Evolutionary conservation across 768 basidiomycete genomes (phyloP), one percentile per base, ranked within the genome.

Genomic region (Trametopsis cervina): DNA sequence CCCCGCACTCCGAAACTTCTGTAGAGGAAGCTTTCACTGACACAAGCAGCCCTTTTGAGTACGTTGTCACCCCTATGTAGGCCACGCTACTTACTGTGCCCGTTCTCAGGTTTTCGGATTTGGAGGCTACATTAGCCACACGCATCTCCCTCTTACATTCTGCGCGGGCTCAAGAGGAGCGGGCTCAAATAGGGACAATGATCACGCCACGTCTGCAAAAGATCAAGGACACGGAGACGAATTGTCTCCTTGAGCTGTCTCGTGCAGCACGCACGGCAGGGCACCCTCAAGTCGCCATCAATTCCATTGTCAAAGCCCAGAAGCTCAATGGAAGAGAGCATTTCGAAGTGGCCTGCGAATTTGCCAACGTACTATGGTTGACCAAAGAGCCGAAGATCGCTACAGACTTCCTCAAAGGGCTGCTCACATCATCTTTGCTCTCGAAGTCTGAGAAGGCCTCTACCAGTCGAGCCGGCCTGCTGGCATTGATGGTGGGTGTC

Each of bases 281-380:
- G 44, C 78, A 89, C 42, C 64, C 77, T 13, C 93, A 96, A 58
- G 77, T 92, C 27, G 89, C 95, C 0, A 66, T 96, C 22, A 98
- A 95, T 58, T 82, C 93, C 4, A 72, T 94, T 29, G 72, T 89
- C 24, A 77, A 79, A 22, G 89, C 91, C 0, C 85, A 87, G 59
- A 70, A 67, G 29, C 65, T 93, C 4, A 79, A 79, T 50, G 59
- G 52, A 1, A 54, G 47, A 1, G 60, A 74, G 0, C 70, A 77
- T 3, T 68, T 69, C n/a, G 71, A 75, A 23, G 78, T 87, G 20
- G 78, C 81, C 0, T 74, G 83, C 57, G 94, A 96, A 60, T 91
- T 90, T 56, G 85, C 95, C 13, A 79, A 83, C 50, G 92, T 97
- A 15, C 73, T 98, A 5, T 98, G 95, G 91, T 65, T 78, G 9